These are phyloP conservation scores for Neurospora terricola DNA, from an alignment of 495 filamentous ascomycete genomes.

Conservation along the genomic window DNA sequence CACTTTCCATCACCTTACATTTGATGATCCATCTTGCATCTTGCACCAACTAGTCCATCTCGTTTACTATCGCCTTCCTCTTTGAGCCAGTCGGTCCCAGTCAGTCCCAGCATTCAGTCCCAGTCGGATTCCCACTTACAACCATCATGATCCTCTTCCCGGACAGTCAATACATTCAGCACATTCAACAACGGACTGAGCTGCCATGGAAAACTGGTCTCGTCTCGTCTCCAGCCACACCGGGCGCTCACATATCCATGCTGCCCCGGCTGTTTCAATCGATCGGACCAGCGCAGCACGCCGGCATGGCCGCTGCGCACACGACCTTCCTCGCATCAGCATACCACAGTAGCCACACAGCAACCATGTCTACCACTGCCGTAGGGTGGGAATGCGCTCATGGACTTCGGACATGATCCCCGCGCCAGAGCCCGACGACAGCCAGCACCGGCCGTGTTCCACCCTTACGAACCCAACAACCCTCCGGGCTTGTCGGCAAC, in stretches of 20 bases:
- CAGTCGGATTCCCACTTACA: not conserved
- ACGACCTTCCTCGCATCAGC: not conserved
- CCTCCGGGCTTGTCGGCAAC: not conserved
- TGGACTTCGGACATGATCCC: not conserved
- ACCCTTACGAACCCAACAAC: not conserved
- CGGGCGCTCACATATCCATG: conserved; percentile 2
- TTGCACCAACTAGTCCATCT: not conserved
- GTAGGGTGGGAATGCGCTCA: not conserved
- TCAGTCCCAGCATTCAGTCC: not conserved
- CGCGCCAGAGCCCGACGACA: not conserved
- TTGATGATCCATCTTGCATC: not conserved
- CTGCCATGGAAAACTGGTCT: not conserved
- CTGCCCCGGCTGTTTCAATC: conserved; percentile 5
- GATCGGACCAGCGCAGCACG: not conserved
- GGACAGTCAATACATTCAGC: not conserved
- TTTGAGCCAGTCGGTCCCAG: not conserved
- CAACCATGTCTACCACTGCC: not conserved
- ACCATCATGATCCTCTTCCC: not conserved
- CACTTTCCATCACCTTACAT: not conserved
- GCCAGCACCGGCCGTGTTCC: not conserved
- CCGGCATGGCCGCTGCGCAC: not conserved
- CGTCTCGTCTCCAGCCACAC: not conserved
- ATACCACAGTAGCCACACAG: not conserved
- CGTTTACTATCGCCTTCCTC: not conserved
- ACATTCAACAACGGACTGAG: not conserved